A percentile compares a stretch with the other conserved stretches of the same genome.
Evolutionary conservation across 495 filamentous ascomycete genomes (phyloP).

Genomic region (Talaromyces stipitatus): DNA sequence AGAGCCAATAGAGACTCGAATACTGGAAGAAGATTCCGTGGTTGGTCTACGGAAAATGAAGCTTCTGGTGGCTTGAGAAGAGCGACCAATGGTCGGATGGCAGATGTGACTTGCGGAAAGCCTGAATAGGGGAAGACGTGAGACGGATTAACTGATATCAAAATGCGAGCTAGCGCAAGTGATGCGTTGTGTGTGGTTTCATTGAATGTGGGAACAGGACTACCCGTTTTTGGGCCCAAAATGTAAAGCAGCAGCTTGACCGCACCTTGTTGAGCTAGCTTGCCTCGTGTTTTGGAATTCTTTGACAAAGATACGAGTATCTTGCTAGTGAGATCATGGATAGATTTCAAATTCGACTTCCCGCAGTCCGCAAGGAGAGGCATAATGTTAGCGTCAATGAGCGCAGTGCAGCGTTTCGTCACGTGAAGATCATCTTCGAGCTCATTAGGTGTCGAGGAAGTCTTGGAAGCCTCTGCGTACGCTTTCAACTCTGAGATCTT

Average conservation of each 20-base stretch:
- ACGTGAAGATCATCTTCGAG: slow-evolving; percentile 70
- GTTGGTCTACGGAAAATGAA: slow-evolving; percentile 44
- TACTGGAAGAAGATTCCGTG: slow-evolving; percentile 73
- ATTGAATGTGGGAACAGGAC: slow-evolving; percentile 22
- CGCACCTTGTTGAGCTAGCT: slow-evolving; percentile 83
- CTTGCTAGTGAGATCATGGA: slow-evolving; percentile 56
- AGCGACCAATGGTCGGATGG: slow-evolving; percentile 68
- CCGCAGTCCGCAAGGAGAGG: slow-evolving; percentile 63
- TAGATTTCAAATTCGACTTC: slow-evolving; percentile 57
- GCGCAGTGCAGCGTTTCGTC: slow-evolving; percentile 60
- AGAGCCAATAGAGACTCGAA: slow-evolving; percentile 89
- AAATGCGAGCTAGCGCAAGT: slow-evolving; percentile 83
- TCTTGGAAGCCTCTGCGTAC: slow-evolving; percentile 70
- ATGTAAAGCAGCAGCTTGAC: slow-evolving; percentile 73
- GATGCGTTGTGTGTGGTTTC: slow-evolving; percentile 56
- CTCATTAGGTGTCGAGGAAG: slow-evolving; percentile 49
- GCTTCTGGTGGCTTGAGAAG: slow-evolving; percentile 51
- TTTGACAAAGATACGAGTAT: slow-evolving; percentile 73
- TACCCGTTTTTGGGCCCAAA: slow-evolving; percentile 48
- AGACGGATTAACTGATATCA: slow-evolving; percentile 80
- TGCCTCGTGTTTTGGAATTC: slow-evolving; percentile 60
- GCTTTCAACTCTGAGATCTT: slow-evolving; percentile 83
- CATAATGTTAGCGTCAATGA: slow-evolving; percentile 71
- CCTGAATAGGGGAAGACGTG: slow-evolving; percentile 77
- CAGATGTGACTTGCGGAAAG: slow-evolving; percentile 61